Percentiles rank a stretch among this genome's conserved stretches.
Evolutionary conservation across 352 stramenopile genomes (phyloP).

Genomic region (Nothophytophthora sp.): DNA sequence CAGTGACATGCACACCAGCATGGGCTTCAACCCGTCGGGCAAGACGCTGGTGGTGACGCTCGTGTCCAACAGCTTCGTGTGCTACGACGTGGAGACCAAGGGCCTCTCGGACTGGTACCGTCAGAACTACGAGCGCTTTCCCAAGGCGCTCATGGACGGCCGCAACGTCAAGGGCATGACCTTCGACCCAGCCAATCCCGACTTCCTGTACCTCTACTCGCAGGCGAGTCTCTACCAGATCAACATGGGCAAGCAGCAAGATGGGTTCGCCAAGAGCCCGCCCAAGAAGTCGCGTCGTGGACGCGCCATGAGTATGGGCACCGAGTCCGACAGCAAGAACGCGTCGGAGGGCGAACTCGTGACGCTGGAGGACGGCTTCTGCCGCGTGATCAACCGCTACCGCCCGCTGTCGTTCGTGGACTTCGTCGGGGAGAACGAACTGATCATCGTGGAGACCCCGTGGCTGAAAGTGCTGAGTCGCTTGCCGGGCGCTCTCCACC

Average conservation of each 20-base stretch:
- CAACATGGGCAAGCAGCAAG: slow-evolving; percentile 58
- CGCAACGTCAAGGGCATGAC: slow-evolving; percentile 81
- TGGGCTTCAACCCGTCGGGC: slow-evolving; percentile 75
- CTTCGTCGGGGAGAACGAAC: slow-evolving; percentile 73
- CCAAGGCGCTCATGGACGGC: slow-evolving; percentile 72
- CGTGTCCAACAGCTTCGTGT: slow-evolving; percentile 84
- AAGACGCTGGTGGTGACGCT: slow-evolving; percentile 81
- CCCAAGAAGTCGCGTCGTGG: slow-evolving; percentile 44
- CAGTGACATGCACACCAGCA: slow-evolving; percentile 75
- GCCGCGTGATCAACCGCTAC: slow-evolving; percentile 81
- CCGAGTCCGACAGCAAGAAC: slow-evolving; percentile 59
- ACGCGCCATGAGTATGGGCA: slow-evolving; percentile 57
- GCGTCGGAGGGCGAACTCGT: slow-evolving; percentile 62
- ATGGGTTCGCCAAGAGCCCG: slow-evolving; percentile 23
- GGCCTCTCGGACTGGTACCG: slow-evolving; percentile 75
- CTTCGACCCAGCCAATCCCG: slow-evolving; percentile 74
- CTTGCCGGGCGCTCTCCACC: slow-evolving; percentile 75
- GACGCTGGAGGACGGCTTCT: slow-evolving; percentile 67
- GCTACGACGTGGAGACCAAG: slow-evolving; percentile 86
- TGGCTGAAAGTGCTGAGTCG: slow-evolving; percentile 87
- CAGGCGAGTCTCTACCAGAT: slow-evolving; percentile 84
- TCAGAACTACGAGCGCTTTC: slow-evolving; percentile 64
- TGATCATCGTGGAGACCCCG: slow-evolving; percentile 82
- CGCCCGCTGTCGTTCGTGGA: slow-evolving; percentile 85
- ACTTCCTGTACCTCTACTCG: slow-evolving; percentile 82